Base-by-base conservation (phyloP, 192 early-diverging fungal genomes). In the Neocallimastix lanati region DNA sequence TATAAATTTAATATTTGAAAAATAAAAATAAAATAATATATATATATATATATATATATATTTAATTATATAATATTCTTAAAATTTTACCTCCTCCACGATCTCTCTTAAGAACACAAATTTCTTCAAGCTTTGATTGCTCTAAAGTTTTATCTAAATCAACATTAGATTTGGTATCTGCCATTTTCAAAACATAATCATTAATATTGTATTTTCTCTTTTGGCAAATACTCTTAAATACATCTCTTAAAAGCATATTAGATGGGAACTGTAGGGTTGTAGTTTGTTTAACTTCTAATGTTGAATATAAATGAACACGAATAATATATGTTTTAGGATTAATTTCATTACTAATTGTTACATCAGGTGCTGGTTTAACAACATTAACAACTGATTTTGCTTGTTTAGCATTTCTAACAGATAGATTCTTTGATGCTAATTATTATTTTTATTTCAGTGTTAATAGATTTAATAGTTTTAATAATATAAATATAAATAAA, bases 101-200 rank as follows among this genome's bases (percentile, higher is more conserved):
- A 28, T 84, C 83, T 81, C 90, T 88, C 76, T 94, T 93, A 15
- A 94, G 86, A 13, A 95, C 85, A 76, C 92, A 90, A 76, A 95
- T 84, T 67, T 95, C 94, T 0, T 85, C 85, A 16, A 87, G 84
- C 12, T 85, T 83, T 78, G 90, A 82, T 78, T 92, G 84, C 79
- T 94, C 91, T 1, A 97, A 88, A 0, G 90, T 90, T 78, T 93
- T 91, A 79, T 97, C 92, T 76, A 94, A 82, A n/a, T 91, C 87
- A 76, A 94, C 88, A 18, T 93, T 92, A 9, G 90, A 87, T 80
- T 91, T 87, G 11, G 89, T 86, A 78, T 92, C 93, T 13, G 93
- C 92, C 83, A 96, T 90, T 67, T 93, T 93, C 25, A 99, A 86
- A 13, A 94, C 92, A 82, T 96, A 98, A 37, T 96, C 89, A 35